A percentile compares a stretch with the other conserved stretches of the same genome.
These are phyloP conservation scores for Sutorius eximius DNA, from an alignment of 1,284 basidiomycete species.

Conservation along the genomic window DNA sequence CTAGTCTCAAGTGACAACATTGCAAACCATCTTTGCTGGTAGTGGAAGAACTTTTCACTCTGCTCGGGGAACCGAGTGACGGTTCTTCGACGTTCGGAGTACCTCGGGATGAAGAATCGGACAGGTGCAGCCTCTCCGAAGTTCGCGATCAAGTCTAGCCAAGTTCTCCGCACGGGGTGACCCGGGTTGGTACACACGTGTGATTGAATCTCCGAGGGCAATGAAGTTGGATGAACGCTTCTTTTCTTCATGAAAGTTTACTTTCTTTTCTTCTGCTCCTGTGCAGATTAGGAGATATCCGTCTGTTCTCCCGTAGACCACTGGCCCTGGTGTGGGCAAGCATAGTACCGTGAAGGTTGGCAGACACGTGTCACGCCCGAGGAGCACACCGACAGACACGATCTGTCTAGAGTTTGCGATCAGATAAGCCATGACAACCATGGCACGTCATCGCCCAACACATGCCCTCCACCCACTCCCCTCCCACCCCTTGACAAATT, in stretches of 20 bases:
- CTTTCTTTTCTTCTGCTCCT: too few relatives aligned
- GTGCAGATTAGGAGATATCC: not conserved
- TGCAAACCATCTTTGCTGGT: not conserved
- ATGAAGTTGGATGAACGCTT: not conserved
- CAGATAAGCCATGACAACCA: not conserved
- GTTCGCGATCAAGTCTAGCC: not conserved
- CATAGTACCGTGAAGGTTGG: not conserved
- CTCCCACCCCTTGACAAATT: constrained; percentile 78
- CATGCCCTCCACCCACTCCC: constrained; percentile 52
- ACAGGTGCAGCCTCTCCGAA: not conserved
- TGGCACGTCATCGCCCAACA: constrained; percentile 7
- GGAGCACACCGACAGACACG: not conserved
- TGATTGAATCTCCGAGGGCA: not conserved
- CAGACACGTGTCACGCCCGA: not conserved
- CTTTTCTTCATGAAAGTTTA: not conserved
- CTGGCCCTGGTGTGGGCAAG: not conserved
- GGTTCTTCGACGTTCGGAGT: not conserved
- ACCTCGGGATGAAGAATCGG: not conserved
- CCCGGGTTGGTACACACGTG: not conserved
- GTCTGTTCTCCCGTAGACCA: not conserved
- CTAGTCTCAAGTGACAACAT: not conserved
- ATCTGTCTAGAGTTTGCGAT: not conserved
- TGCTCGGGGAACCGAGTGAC: not conserved
- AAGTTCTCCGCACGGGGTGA: too few relatives aligned
- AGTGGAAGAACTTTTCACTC: not conserved